Evolutionary conservation across 2,329 filamentous ascomycete species (phyloP), one percentile per base, ranked within the genome.

Genomic region (Ophiostoma montium): DNA sequence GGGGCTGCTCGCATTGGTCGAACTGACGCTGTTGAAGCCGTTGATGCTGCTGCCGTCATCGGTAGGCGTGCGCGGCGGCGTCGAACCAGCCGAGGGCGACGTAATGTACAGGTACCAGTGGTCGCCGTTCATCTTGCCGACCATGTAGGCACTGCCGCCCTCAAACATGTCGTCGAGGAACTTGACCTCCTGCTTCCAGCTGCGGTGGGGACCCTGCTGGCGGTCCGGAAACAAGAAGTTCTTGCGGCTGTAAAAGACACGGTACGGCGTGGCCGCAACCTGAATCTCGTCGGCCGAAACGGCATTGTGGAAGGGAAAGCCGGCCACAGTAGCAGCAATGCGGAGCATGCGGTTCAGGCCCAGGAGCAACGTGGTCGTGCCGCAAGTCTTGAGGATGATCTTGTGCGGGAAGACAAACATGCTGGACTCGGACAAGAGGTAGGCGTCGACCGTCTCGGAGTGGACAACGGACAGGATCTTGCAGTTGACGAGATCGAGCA

Each of bases 361-460:
- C 44, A 85, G 82, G 7, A 98, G 77, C 48, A 98, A 71, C 3
- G 92, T 98, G 13, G 92, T 98, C 21, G 92, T 98, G 53, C 92
- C 92, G 61, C 92, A 98, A 8, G 92, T 98, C 78, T 98, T 98
- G 57, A 98, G 73, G 53, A 98, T 95, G 55, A 98, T 77, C 74
- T 98, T 98, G 77, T 98, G 92, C n/a, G 89, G 88, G 67, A 95
- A 98, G 59, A 98, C 87, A 64, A 98, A 98, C 89, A 98, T 95
- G 84, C 92, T 96, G 36, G 92, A 96, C 70, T 98, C 92, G 55
- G 92, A 98, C 50, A 98, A 75, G 7, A 98, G 79, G 63, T 98
- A 98, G 56, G 92, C 90, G 62, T 98, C 92, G 59, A 96, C 84
- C 62, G 90, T 82, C 55, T 95, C 88, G 21, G 90, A 95, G 63